Conservation (phyloP, 331 rosid species). For the Pyrus hybrid region DNA sequence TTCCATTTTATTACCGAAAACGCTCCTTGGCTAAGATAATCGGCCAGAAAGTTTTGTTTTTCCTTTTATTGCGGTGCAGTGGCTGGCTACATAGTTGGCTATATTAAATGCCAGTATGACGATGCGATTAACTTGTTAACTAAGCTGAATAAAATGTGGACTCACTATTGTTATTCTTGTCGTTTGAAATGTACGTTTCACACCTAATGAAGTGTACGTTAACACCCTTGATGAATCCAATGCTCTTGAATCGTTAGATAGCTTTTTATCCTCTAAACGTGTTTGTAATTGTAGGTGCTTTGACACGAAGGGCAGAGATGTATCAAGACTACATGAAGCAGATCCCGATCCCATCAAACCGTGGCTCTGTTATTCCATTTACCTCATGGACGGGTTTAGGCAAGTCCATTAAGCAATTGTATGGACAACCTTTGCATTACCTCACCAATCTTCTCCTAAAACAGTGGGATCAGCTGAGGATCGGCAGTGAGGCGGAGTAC, state of each 20-base stretch:
- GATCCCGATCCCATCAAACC: conserved; percentile 58
- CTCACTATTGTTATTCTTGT: background rate
- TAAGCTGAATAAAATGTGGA: background rate
- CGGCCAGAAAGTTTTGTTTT: background rate
- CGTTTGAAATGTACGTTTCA: background rate
- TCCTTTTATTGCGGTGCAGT: background rate
- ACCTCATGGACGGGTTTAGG: conserved; percentile 85
- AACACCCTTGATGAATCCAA: background rate
- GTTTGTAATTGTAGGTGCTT: conserved; percentile 28
- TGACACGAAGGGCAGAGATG: conserved; percentile 69
- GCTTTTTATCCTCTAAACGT: background rate
- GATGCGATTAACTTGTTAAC: background rate
- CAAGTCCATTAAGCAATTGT: conserved; percentile 69
- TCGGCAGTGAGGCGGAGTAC: conserved; percentile 50
- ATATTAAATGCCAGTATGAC: background rate
- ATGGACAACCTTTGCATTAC: conserved; percentile 91
- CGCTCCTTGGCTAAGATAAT: background rate
- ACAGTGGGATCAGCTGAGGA: conserved; percentile 86
- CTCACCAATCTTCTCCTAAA: conserved; percentile 74
- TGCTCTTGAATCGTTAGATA: background rate
- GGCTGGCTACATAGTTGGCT: background rate
- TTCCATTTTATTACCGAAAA: background rate
- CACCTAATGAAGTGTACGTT: background rate
- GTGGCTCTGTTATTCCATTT: conserved; percentile 81
- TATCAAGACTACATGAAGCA: conserved; percentile 93